Conservation (phyloP, 2,329 filamentous ascomycete genomes). For the Trichoderma sp. region DNA sequence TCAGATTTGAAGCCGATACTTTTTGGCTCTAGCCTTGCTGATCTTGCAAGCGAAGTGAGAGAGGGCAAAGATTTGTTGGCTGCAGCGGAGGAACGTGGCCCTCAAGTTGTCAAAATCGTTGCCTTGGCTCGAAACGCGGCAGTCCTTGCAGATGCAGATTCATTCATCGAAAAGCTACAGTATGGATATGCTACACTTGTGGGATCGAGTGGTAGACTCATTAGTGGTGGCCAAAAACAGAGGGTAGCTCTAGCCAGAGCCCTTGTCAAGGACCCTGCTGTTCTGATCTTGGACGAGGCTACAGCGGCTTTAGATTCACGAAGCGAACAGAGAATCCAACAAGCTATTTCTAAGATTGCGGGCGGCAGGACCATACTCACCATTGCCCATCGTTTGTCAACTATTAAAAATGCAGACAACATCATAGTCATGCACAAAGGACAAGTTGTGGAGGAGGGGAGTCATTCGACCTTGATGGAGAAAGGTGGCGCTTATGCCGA, state of each 20-base stretch:
- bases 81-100: constrained; percentile 16
- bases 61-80: constrained; percentile 4
- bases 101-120: neutral
- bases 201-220: constrained; percentile 42
- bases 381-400: constrained; percentile 64
- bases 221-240: constrained; percentile 61
- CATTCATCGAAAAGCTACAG: constrained; percentile 36
- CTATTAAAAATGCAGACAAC: constrained; percentile 62
- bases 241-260: constrained; percentile 63
- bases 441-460: constrained; percentile 61
- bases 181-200: constrained; percentile 24
- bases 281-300: constrained; percentile 68
- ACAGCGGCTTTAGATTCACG: constrained; percentile 54
- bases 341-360: constrained; percentile 41
- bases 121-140: constrained; percentile 10
- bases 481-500: constrained; percentile 50
- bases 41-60: constrained; percentile 42
- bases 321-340: constrained; percentile 47
- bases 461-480: constrained; percentile 58
- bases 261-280: constrained; percentile 60
- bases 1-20: constrained; percentile 41
- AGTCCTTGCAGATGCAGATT: neutral
- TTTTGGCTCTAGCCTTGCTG: constrained; percentile 44
- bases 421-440: constrained; percentile 67
- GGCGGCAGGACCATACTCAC: constrained; percentile 61